Base-by-base conservation (phyloP, 2,329 filamentous ascomycete species). In the Mycocentrospora acerina region DNA sequence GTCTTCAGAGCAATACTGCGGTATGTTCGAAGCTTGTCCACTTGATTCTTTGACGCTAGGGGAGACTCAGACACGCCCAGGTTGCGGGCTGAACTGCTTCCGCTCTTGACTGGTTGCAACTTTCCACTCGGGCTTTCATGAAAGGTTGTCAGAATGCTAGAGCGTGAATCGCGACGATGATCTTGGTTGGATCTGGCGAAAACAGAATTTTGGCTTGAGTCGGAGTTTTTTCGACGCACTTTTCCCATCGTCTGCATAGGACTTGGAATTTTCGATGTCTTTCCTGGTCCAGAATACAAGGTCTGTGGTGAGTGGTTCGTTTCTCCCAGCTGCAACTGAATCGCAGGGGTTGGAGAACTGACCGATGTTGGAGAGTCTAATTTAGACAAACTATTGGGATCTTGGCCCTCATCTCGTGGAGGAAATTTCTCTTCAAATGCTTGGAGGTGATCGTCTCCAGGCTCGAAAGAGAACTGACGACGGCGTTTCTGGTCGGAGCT, bases 381-480 rank as follows among this genome's bases (percentile, higher is more conserved):
- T n/a, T 47, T 37, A 14, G 33, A 37, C 17, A 48, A 49, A 11
- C 24, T 44, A 19, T 22, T 37, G 24, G 18, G 34, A 29, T 26
- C 37, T n/a, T 35, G 32, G 12, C 37, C 26, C 9, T 25, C 31
- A 16, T 54, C 36, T 19, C 44, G 30, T 3, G 24, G 8, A 35
- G 13, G 42, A 4, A 52, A 14, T 2, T 49, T 40, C 28, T 42
- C 50, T 43, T 39, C 42, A 13, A 60, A 47, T 5, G 46, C 45
- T 28, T 39, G 49, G 6, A 55, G 35, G 25, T 58, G 44, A 40
- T 74, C 70, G 32, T 72, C 69, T 27, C 69, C 71, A 12, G 64
- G 58, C 27, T 71, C 69, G 35, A 73, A 72, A 0, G 71, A 73
- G 46, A 73, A 73, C 27, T 68, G 61, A 24, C 67, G 59, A 16